Percentiles rank a stretch among this genome's conserved stretches.
Conservation (phyloP, 495 filamentous ascomycete genomes). For the Penicillium coprophilum region DNA sequence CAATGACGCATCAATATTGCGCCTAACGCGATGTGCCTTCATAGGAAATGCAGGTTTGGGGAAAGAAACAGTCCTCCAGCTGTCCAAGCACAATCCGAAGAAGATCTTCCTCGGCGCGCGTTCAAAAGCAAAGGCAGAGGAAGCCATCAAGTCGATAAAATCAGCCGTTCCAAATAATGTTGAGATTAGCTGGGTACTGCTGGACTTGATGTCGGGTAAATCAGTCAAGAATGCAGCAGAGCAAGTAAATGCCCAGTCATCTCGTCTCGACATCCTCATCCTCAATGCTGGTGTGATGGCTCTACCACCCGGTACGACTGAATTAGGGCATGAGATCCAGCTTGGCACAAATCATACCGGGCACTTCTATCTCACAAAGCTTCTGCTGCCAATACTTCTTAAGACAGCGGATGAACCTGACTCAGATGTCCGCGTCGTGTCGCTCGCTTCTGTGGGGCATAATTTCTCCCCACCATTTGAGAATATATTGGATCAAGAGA, state of each 20-base stretch:
- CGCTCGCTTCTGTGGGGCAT: conserved; percentile 40
- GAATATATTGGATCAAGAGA: conserved; percentile 32
- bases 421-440: conserved; percentile 46
- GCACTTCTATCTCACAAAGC: conserved; percentile 58
- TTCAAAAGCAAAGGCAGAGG: conserved; percentile 31
- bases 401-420: conserved; percentile 35
- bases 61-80: conserved; percentile 51
- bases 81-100: conserved; percentile 54
- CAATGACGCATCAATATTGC: background rate
- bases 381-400: conserved; percentile 35
- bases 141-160: conserved; percentile 27
- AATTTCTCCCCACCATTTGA: conserved; percentile 29
- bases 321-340: conserved; percentile 54
- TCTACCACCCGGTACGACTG: conserved; percentile 38
- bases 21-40: background rate
- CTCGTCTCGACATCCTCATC: conserved; percentile 62
- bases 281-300: conserved; percentile 65
- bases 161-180: conserved; percentile 20
- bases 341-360: conserved; percentile 59
- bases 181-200: conserved; percentile 40
- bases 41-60: conserved; percentile 59
- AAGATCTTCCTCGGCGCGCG: conserved; percentile 54
- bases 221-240: conserved; percentile 54
- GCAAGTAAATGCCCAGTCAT: conserved; percentile 45
- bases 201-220: conserved; percentile 46